Percentiles rank a stretch among this genome's conserved stretches.
phyloP scores from a whole-genome alignment of 2,329 filamentous ascomycete species.

The Beauveria brongniartii region DNA sequence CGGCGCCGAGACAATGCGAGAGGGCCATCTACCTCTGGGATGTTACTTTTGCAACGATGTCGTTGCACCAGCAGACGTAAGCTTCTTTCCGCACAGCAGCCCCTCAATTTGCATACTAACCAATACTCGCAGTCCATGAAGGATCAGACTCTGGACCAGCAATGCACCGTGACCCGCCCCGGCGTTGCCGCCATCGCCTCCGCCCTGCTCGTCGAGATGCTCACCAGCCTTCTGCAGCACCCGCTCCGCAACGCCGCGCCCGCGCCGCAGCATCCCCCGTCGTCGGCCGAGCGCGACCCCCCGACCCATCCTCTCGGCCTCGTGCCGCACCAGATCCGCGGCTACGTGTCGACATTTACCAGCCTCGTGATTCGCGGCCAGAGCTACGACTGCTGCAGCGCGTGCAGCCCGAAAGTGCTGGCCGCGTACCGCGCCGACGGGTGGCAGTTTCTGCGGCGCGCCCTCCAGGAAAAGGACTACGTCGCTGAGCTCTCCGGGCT shows the following conservation, averaged over 20 bases:
- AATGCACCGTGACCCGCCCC: constrained; percentile 93
- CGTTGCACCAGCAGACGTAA: constrained; percentile 84
- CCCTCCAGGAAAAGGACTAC: constrained; percentile 67
- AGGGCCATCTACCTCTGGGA: constrained; percentile 62
- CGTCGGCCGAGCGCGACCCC: constrained; percentile 42
- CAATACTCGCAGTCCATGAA: constrained; percentile 62
- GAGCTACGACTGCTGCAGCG: constrained; percentile 74
- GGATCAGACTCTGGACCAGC: constrained; percentile 91
- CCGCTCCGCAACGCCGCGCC: constrained; percentile 58
- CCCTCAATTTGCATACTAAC: constrained; percentile 5
- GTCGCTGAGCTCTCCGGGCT: constrained; percentile 69
- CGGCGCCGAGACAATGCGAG: constrained; percentile 54
- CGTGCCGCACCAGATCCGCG: constrained; percentile 73
- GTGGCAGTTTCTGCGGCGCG: constrained; percentile 70
- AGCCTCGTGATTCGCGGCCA: constrained; percentile 65
- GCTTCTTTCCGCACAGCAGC: constrained; percentile 24
- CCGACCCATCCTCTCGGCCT: constrained; percentile 55
- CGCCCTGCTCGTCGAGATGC: constrained; percentile 78
- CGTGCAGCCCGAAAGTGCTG: constrained; percentile 65
- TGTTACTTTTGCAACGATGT: constrained; percentile 99
- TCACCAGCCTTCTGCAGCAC: constrained; percentile 83
- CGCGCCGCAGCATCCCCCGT: constrained; percentile 39
- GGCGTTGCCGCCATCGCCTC: constrained; percentile 90
- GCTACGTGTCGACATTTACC: constrained; percentile 66
- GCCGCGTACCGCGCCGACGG: constrained; percentile 57